These are phyloP conservation scores for Escovopsis sp. DNA, from an alignment of 2,329 filamentous ascomycete genomes.

Conservation along the genomic window DNA sequence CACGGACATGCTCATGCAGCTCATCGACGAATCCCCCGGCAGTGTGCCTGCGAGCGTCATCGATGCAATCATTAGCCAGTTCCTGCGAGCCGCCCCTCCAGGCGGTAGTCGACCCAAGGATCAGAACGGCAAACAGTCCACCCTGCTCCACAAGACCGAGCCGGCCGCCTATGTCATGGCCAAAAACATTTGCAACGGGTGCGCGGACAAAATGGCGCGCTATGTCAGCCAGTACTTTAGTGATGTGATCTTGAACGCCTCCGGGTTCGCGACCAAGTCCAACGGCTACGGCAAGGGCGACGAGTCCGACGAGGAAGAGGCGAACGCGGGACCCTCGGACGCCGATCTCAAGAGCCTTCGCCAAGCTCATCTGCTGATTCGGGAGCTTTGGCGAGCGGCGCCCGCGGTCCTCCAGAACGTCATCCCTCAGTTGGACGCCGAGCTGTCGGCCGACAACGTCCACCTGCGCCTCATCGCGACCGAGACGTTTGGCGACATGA, in stretches of 20 bases:
- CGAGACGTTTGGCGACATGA: slow-evolving; percentile 88
- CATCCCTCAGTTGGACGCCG: slow-evolving; percentile 82
- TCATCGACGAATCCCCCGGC: slow-evolving; percentile 73
- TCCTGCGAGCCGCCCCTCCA: slow-evolving; percentile 70
- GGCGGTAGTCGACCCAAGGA: slow-evolving; percentile 46
- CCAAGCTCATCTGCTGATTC: slow-evolving; percentile 78
- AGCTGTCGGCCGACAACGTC: slow-evolving; percentile 79
- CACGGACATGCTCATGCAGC: slow-evolving; percentile 65
- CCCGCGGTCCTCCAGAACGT: slow-evolving; percentile 84
- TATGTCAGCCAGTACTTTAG: slow-evolving; percentile 95
- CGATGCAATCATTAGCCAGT: slow-evolving; percentile 90
- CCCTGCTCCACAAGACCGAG: slow-evolving; percentile 70
- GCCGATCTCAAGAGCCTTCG: slow-evolving; percentile 75
- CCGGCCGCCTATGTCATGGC: slow-evolving; percentile 94
- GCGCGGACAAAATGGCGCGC: slow-evolving; percentile 84
- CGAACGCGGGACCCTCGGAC: slow-evolving; percentile 51
- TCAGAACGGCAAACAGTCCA: slow-evolving; percentile 64
- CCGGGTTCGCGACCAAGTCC: slow-evolving; percentile 37
- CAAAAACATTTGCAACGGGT: slow-evolving; percentile 80
- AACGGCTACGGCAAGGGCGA: slow-evolving; percentile 45
- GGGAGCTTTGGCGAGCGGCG: slow-evolving; percentile 86
- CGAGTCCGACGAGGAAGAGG: slow-evolving; percentile 50
- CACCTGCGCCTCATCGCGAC: slow-evolving; percentile 78
- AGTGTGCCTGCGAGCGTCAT: slow-evolving; percentile 65
- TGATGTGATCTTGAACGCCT: slow-evolving; percentile 86